Evolutionary conservation across 345 rosid genomes (phyloP).

Genomic region (Erodium maritimum): DNA sequence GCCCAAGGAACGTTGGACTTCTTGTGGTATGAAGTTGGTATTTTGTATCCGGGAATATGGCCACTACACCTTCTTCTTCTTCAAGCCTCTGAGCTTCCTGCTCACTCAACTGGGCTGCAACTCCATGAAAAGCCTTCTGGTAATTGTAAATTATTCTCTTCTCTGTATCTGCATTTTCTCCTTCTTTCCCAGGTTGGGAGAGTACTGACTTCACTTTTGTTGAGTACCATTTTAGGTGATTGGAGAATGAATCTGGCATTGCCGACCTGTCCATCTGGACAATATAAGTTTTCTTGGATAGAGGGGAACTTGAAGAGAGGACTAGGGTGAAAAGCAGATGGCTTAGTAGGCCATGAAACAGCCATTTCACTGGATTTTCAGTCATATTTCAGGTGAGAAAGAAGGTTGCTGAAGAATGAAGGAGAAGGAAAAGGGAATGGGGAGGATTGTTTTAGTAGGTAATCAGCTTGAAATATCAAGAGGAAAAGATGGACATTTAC

Average conservation of each 20-base stretch:
- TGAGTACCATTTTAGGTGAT: constrained; percentile 66
- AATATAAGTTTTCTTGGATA: constrained; percentile 48
- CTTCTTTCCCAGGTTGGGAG: constrained; percentile 15
- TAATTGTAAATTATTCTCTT: constrained; percentile 59
- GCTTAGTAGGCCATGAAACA: constrained; percentile 22
- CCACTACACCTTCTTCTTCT: constrained; percentile 39
- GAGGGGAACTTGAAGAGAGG: constrained; percentile 14
- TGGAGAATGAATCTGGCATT: constrained; percentile 49
- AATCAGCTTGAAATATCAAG: constrained; percentile 12
- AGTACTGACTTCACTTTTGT: constrained; percentile 45
- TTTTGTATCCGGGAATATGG: constrained; percentile 42
- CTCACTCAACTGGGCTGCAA: constrained; percentile 43
- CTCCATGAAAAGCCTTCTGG: constrained; percentile 50
- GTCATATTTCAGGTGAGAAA: constrained; percentile 25
- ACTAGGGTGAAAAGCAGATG: constrained; percentile 20
- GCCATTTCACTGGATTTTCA: constrained; percentile 26
- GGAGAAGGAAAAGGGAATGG: background rate
- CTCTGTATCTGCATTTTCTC: constrained; percentile 16
- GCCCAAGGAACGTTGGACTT: constrained; percentile 63
- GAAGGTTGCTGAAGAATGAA: background rate
- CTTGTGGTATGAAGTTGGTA: constrained; percentile 67
- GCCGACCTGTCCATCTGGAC: constrained; percentile 81
- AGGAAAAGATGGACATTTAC: background rate
- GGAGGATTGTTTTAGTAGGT: background rate
- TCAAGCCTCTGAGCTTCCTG: constrained; percentile 50